phyloP scores from a whole-genome alignment of 2,329 filamentous ascomycete genomes.

The Dactylonectria estremocensis region DNA sequence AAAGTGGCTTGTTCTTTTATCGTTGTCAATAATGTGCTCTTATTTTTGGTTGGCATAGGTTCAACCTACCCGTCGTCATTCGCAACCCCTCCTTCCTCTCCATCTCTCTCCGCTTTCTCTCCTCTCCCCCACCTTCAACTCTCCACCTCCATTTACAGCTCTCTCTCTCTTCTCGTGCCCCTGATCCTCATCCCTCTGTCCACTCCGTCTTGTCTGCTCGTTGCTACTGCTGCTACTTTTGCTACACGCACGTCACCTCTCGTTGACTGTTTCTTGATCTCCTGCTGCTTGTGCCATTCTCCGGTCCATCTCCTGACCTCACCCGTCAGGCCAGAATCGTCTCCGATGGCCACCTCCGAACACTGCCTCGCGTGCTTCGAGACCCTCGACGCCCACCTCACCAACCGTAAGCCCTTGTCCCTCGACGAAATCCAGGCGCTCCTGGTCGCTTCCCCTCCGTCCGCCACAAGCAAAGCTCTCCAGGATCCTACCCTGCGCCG shows the following conservation, averaged over 20 bases:
- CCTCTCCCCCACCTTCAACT: slow-evolving; percentile 16
- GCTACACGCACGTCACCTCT: slow-evolving; percentile 21
- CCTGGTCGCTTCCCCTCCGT: slow-evolving; percentile 62
- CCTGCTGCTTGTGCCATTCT: slow-evolving; percentile 22
- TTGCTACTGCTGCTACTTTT: not conserved
- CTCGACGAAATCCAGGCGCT: slow-evolving; percentile 80
- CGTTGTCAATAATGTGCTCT: too few relatives aligned
- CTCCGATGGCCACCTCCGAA: slow-evolving; percentile 82
- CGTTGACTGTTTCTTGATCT: slow-evolving; percentile 10
- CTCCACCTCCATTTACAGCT: slow-evolving; percentile 3
- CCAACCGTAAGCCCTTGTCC: slow-evolving; percentile 76
- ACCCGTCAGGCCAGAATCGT: slow-evolving; percentile 20
- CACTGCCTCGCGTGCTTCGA: slow-evolving; percentile 98
- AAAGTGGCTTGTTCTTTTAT: slow-evolving; percentile 9
- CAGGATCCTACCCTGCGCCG: slow-evolving; percentile 62
- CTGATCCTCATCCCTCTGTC: slow-evolving; percentile 23
- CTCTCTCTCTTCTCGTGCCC: slow-evolving; percentile 1
- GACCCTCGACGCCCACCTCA: slow-evolving; percentile 81
- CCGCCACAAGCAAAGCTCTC: slow-evolving; percentile 39
- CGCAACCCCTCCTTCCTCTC: slow-evolving; percentile 25
- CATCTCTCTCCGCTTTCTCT: slow-evolving; percentile 20
- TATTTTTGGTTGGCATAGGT: not conserved
- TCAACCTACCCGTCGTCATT: slow-evolving; percentile 5
- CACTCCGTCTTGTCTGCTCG: slow-evolving; percentile 10
- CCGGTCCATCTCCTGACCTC: slow-evolving; percentile 22